Evolutionary conservation across 495 filamentous ascomycete species (phyloP).

Genomic region (Trichoderma erinaceum): DNA sequence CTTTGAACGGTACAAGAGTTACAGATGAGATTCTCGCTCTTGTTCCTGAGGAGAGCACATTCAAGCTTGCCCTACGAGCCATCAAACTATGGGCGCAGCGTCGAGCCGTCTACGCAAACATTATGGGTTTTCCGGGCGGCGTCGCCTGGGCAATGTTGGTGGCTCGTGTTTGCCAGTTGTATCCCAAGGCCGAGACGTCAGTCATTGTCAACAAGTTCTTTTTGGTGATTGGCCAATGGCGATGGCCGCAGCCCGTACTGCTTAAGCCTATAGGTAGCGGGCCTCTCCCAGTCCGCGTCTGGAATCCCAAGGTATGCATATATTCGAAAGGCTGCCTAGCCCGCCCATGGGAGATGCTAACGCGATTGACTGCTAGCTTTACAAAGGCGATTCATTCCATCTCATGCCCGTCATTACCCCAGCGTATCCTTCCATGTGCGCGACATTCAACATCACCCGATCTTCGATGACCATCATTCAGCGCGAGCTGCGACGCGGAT

Average conservation of each 20-base stretch:
- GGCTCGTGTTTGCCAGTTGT: slow-evolving; percentile 92
- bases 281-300: slow-evolving; percentile 71
- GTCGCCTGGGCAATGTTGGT: slow-evolving; percentile 98
- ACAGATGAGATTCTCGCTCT: slow-evolving; percentile 84
- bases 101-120: slow-evolving; percentile 87
- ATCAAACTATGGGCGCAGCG: slow-evolving; percentile 96
- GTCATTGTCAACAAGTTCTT: slow-evolving; percentile 91
- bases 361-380: slow-evolving; percentile 52
- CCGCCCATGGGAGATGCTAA: slow-evolving; percentile 21
- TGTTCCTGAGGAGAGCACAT: slow-evolving; percentile 83
- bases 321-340: not conserved
- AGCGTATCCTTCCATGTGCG: slow-evolving; percentile 92
- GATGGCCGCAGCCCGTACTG: slow-evolving; percentile 86
- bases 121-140: slow-evolving; percentile 93
- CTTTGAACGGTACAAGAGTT: slow-evolving; percentile 87
- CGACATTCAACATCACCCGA: slow-evolving; percentile 84
- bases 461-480: slow-evolving; percentile 82
- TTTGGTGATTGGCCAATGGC: slow-evolving; percentile 81
- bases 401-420: slow-evolving; percentile 97
- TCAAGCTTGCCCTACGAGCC: slow-evolving; percentile 77
- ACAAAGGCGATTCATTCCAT: slow-evolving; percentile 72
- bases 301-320: slow-evolving; percentile 84
- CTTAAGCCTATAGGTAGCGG: slow-evolving; percentile 85
- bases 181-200: slow-evolving; percentile 82
- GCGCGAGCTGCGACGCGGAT: slow-evolving; percentile 71